Conservation (phyloP, 176 grass and related monocot genomes). For the Aegilops speltoides region DNA sequence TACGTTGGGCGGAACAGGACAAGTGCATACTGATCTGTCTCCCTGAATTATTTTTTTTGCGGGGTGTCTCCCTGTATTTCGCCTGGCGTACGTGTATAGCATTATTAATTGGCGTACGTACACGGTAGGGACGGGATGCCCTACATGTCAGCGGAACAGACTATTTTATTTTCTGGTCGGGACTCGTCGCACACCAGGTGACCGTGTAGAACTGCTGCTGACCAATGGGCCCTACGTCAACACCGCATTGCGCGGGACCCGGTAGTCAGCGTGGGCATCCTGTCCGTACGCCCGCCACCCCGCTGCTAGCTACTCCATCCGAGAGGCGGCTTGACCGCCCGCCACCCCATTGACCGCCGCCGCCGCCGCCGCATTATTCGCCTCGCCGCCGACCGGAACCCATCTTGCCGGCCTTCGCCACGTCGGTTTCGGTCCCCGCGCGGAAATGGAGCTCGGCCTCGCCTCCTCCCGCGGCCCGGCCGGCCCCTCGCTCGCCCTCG, state of each 20-base stretch:
- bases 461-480: background rate
- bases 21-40: too few species aligned
- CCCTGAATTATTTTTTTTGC: too few species aligned
- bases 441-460: constrained; percentile 42
- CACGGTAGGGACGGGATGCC: too few species aligned
- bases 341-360: background rate
- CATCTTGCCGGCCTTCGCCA: background rate
- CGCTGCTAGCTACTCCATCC: background rate
- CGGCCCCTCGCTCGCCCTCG: background rate
- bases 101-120: too few species aligned
- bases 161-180: too few species aligned
- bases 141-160: too few species aligned
- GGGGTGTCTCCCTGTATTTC: too few species aligned
- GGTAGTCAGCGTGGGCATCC: background rate
- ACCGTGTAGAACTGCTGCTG: accelerated
- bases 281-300: background rate
- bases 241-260: background rate
- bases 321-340: background rate
- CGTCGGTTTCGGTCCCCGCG: background rate
- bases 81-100: too few species aligned
- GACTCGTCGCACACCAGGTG: background rate
- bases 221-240: background rate
- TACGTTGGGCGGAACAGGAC: too few species aligned
- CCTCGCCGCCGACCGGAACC: background rate
- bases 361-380: background rate